These are phyloP conservation scores for Tilletia indica DNA, from an alignment of 1,284 basidiomycete genomes.

Conservation along the genomic window DNA sequence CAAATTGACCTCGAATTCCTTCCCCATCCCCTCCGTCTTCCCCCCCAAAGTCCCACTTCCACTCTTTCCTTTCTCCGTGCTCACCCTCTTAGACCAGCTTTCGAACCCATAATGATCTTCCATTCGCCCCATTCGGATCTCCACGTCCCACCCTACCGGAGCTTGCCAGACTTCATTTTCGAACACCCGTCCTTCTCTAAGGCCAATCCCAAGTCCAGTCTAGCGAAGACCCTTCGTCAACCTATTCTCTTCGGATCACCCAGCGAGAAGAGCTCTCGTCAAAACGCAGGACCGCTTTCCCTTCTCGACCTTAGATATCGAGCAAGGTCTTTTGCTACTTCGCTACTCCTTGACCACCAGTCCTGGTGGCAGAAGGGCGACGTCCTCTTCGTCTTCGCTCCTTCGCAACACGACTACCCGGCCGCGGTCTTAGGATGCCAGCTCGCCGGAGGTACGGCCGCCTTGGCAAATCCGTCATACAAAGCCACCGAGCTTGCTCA, in stretches of 20 bases:
- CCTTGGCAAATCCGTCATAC: conserved; percentile 53
- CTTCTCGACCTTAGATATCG: conserved; percentile 35
- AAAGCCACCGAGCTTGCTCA: conserved; percentile 44
- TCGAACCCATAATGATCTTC: conserved; percentile 30
- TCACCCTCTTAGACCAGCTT: too few species aligned
- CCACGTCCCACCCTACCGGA: conserved; percentile 32
- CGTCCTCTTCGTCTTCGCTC: conserved; percentile 41
- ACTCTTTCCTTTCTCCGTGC: too few species aligned
- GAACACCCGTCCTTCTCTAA: conserved; percentile 30
- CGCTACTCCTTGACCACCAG: conserved; percentile 32
- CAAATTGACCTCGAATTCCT: too few species aligned
- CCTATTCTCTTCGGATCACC: conserved; percentile 39
- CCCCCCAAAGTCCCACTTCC: background rate
- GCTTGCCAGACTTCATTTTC: conserved; percentile 43
- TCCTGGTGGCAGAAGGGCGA: conserved; percentile 39
- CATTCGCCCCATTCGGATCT: conserved; percentile 34
- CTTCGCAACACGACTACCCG: conserved; percentile 52
- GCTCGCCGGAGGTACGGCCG: conserved; percentile 45
- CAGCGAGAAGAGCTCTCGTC: conserved; percentile 26
- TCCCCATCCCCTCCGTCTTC: background rate
- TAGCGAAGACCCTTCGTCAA: conserved; percentile 8
- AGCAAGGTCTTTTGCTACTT: conserved; percentile 40
- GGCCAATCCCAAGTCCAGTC: conserved; percentile 22
- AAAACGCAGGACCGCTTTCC: conserved; percentile 34
- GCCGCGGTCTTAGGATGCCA: conserved; percentile 43